These are phyloP conservation scores for Botrytis sinoallii DNA, from an alignment of 2,329 filamentous ascomycete species.

Conservation along the genomic window DNA sequence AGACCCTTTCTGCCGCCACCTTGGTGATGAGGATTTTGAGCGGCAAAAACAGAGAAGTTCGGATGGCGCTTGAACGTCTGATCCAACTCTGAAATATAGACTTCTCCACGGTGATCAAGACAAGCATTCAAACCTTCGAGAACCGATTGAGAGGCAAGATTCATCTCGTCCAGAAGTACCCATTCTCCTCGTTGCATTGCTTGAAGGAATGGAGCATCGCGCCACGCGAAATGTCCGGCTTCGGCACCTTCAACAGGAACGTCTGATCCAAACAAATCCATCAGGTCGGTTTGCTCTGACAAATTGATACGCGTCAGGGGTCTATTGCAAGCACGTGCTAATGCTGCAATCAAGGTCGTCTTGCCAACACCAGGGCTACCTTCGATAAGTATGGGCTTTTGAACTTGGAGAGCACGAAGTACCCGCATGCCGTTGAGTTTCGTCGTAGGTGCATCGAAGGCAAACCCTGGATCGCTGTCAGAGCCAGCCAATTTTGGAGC, in stretches of 20 bases:
- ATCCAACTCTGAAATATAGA: conserved; percentile 92
- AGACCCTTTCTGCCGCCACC: conserved; percentile 93
- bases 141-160: conserved; percentile 92
- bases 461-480: conserved; percentile 59
- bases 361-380: conserved; percentile 98
- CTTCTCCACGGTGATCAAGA: conserved; percentile 91
- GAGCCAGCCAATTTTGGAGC: conserved; percentile 53
- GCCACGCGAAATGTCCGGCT: conserved; percentile 89
- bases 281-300: conserved; percentile 95
- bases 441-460: conserved; percentile 86
- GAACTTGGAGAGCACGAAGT: conserved; percentile 79
- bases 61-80: conserved; percentile 89
- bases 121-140: conserved; percentile 95
- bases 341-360: conserved; percentile 83
- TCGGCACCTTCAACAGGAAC: conserved; percentile 91
- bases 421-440: conserved; percentile 87
- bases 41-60: conserved; percentile 90
- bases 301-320: conserved; percentile 92
- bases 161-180: conserved; percentile 98
- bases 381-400: conserved; percentile 90
- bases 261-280: conserved; percentile 96
- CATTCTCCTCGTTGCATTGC: conserved; percentile 97
- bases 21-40: conserved; percentile 96
- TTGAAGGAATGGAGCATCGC: conserved; percentile 89
- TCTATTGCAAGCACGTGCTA: conserved; percentile 75